Percentiles rank a stretch among this genome's conserved stretches.
phyloP scores from a whole-genome alignment of 345 rosid genomes.

The Adansonia digitata region DNA sequence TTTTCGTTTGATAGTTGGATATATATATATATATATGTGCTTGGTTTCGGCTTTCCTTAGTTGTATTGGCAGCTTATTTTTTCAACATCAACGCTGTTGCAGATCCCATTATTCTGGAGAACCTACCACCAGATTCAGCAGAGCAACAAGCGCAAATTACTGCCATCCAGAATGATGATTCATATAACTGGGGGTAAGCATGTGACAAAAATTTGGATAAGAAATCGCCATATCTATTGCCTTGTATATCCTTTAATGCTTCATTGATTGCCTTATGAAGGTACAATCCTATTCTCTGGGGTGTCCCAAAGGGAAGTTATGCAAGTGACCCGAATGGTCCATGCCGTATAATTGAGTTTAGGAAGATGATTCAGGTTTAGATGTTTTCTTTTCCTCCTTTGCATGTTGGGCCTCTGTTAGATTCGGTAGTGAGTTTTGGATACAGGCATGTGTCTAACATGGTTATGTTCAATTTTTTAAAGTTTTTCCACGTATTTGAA shows the following conservation, averaged over 20 bases:
- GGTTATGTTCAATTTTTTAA: too few relatives aligned
- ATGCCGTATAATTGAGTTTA: constrained; percentile 66
- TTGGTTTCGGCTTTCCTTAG: constrained; percentile 4
- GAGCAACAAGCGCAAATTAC: constrained; percentile 78
- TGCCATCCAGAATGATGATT: constrained; percentile 70
- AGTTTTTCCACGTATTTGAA: too few relatives aligned
- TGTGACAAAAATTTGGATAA: neutral
- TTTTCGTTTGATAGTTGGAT: neutral
- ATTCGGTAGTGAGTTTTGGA: too few relatives aligned
- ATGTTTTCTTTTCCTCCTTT: constrained; percentile 7
- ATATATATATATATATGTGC: neutral
- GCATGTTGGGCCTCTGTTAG: too few relatives aligned
- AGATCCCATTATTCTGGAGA: constrained; percentile 65
- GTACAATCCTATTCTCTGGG: constrained; percentile 96
- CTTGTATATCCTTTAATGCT: neutral
- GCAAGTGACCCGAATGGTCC: constrained; percentile 74
- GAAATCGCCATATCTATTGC: neutral
- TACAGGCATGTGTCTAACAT: too few relatives aligned
- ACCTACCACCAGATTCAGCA: constrained; percentile 65
- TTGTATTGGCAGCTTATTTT: constrained; percentile 7
- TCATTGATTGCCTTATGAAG: constrained; percentile 35
- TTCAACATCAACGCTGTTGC: constrained; percentile 27
- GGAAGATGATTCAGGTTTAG: constrained; percentile 92
- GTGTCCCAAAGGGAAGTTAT: constrained; percentile 98
- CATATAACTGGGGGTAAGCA: constrained; percentile 95